Percentiles rank a stretch among this genome's conserved stretches.
These are phyloP conservation scores for Penicillium bovifimosum DNA, from an alignment of 495 filamentous ascomycete species.

Conservation along the genomic window DNA sequence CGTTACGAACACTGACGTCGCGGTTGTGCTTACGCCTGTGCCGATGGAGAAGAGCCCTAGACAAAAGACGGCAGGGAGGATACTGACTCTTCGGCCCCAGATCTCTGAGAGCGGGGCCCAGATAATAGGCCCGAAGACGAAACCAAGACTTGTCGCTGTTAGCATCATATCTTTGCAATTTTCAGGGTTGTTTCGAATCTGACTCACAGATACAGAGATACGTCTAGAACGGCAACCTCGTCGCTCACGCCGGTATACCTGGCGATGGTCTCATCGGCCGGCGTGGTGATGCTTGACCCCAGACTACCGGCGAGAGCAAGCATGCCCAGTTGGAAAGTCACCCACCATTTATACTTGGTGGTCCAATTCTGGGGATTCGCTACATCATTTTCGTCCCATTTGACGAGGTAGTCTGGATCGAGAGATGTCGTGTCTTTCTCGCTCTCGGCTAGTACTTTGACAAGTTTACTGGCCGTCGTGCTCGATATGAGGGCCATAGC, in stretches of 20 bases:
- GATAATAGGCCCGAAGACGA: slow-evolving; percentile 36
- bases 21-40: slow-evolving; percentile 32
- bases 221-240: slow-evolving; percentile 20
- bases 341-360: slow-evolving; percentile 39
- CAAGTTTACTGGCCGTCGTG: no score
- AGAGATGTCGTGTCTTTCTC: background rate
- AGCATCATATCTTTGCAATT: background rate
- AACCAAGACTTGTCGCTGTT: slow-evolving; percentile 16
- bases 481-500: background rate
- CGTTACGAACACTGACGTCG: slow-evolving; percentile 34
- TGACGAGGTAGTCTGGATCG: slow-evolving; percentile 3
- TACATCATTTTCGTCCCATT: slow-evolving; percentile 9
- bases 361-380: slow-evolving; percentile 46
- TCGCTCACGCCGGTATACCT: slow-evolving; percentile 30
- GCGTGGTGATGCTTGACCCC: slow-evolving; percentile 45
- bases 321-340: slow-evolving; percentile 47
- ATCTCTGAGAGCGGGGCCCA: slow-evolving; percentile 33
- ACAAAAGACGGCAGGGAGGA: slow-evolving; percentile 43
- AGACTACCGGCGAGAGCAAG: slow-evolving; percentile 45
- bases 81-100: slow-evolving; percentile 34
- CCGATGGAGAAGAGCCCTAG: slow-evolving; percentile 42
- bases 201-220: slow-evolving; percentile 1
- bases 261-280: slow-evolving; percentile 38
- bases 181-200: background rate
- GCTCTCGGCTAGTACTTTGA: background rate